A percentile compares a stretch with the other conserved stretches of the same genome.
phyloP scores from a whole-genome alignment of 345 rosid genomes.

The Zanthoxylum bungeanum region DNA sequence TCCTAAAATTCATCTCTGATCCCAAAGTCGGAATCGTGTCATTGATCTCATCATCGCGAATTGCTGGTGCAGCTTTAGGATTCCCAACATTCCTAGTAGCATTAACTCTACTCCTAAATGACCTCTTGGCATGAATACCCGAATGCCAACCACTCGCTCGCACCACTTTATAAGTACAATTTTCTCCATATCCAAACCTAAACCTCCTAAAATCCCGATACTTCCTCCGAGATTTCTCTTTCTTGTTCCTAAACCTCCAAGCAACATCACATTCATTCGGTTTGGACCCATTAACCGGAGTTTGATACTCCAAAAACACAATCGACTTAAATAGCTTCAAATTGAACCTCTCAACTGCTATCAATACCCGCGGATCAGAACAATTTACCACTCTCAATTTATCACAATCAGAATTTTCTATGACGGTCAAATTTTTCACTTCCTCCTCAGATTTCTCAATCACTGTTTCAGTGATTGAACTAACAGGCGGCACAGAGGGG shows the following conservation, averaged over 20 bases:
- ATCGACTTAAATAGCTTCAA: constrained; percentile 64
- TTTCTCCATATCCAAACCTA: constrained; percentile 56
- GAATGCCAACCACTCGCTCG: constrained; percentile 83
- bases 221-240: constrained; percentile 92
- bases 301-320: constrained; percentile 72
- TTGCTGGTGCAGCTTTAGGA: constrained; percentile 23
- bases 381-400: constrained; percentile 61
- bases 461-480: constrained; percentile 40
- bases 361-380: constrained; percentile 73
- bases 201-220: constrained; percentile 94
- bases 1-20: constrained; percentile 55
- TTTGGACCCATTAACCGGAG: constrained; percentile 70
- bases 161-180: constrained; percentile 57
- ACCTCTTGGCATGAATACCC: constrained; percentile 72
- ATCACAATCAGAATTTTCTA: constrained; percentile 36
- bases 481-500: constrained; percentile 23
- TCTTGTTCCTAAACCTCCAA: constrained; percentile 91
- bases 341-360: constrained; percentile 77
- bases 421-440: constrained; percentile 33
- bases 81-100: constrained; percentile 22
- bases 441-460: constrained; percentile 48
- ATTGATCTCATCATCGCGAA: constrained; percentile 58
- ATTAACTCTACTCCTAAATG: constrained; percentile 24
- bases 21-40: constrained; percentile 63
- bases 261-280: constrained; percentile 80